A percentile compares a stretch with the other conserved stretches of the same genome.
phyloP scores from a whole-genome alignment of 2,329 filamentous ascomycete genomes.

The Fusarium pininemorale region DNA sequence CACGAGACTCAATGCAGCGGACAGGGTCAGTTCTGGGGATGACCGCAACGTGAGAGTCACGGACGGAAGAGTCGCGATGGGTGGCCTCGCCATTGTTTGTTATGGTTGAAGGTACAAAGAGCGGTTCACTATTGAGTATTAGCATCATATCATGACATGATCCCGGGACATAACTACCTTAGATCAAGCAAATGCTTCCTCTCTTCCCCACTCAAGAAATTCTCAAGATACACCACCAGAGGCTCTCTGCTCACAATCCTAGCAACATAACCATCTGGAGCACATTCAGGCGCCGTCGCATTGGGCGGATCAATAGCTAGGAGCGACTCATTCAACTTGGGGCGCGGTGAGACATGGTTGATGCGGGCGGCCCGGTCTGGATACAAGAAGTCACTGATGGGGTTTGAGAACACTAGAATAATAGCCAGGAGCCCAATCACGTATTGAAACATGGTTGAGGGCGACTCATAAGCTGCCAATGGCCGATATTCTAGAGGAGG shows the following conservation, averaged over 20 bases:
- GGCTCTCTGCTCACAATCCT: conserved; percentile 61
- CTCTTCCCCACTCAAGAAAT: conserved; percentile 58
- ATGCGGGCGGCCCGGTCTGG: conserved; percentile 25
- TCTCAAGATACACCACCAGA: conserved; percentile 63
- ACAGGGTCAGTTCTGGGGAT: conserved; percentile 57
- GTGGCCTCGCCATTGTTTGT: conserved; percentile 57
- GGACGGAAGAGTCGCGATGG: conserved; percentile 54
- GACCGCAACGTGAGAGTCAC: conserved; percentile 63
- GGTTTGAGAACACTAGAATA: conserved; percentile 56
- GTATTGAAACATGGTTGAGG: conserved; percentile 55
- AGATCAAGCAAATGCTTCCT: conserved; percentile 59
- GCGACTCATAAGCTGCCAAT: background rate
- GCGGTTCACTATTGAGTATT: conserved; percentile 50
- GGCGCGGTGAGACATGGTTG: conserved; percentile 49
- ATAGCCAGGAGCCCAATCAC: conserved; percentile 53
- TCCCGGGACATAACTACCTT: conserved; percentile 57
- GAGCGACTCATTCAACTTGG: conserved; percentile 60
- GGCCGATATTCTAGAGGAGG: background rate
- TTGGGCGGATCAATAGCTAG: conserved; percentile 57
- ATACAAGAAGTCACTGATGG: conserved; percentile 51
- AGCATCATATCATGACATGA: background rate
- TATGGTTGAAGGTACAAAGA: conserved; percentile 61
- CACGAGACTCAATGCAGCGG: conserved; percentile 59
- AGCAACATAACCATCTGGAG: conserved; percentile 54
- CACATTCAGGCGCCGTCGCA: conserved; percentile 50